Base-by-base conservation (phyloP, 2,329 filamentous ascomycete species). In the Sporothrix pallida region DNA sequence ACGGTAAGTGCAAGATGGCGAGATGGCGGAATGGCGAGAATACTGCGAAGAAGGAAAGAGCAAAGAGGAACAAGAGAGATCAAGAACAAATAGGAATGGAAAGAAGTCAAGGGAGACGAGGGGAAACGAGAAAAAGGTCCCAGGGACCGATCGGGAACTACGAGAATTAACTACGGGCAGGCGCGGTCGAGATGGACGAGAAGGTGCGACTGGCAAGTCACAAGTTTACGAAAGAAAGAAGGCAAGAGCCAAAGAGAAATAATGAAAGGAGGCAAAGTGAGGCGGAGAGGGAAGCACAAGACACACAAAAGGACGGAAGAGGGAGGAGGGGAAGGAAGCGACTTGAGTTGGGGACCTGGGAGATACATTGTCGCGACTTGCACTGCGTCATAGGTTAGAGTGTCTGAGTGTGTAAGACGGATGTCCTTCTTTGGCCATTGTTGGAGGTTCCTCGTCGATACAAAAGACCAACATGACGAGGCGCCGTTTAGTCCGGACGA, bases 161-260 rank as follows among this genome's bases (percentile, higher is more conserved):
- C 62, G 31, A 67, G 62, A 67, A 48, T 46, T 48, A 68, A 68
- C 46, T 52, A 68, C 46, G 65, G 63, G 65, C 65, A 68, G 65
- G 65, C 65, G 46, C 65, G 65, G 46, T n/a, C 46, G 46, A 15
- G 46, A 68, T 68, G 23, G 23, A 52, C 23, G 52, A 52, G 17
- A 54, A 67, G 67, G 52, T 48, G 31, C 13, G 31, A 37, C 9
- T 20, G 52, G 31, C 31, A 37, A 37, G 31, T 37, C 31, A 37
- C 31, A 37, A 37, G 31, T 37, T 37, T 37, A 62, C 58, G 46
- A 67, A 48, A 48, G 62, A 67, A 42, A 17, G 37, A 46, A 68
- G 52, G 54, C 54, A 70, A 65, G 54, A 37, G 31, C 31, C 31
- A 37, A 5, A 37, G 31, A 37, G 31, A 37, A 26, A 26, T 26